These are phyloP conservation scores for Penicillium vulpinum DNA, from an alignment of 2,329 filamentous ascomycete genomes.

Conservation along the genomic window DNA sequence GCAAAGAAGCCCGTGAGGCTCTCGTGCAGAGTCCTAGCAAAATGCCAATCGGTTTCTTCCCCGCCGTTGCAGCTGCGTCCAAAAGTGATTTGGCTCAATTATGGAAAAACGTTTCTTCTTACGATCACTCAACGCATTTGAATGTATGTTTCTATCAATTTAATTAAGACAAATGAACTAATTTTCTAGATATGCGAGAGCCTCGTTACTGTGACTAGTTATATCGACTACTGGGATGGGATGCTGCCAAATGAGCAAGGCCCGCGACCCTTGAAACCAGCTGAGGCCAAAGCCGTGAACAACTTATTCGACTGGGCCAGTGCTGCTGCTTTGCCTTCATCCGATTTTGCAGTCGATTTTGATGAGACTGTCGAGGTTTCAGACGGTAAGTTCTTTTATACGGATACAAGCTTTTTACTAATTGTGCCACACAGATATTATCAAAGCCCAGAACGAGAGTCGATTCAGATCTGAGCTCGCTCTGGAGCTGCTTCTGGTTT, in stretches of 20 bases:
- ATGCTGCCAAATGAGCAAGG: slow-evolving; percentile 16
- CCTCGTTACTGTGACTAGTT: slow-evolving; percentile 30
- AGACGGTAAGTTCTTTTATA: slow-evolving; percentile 5
- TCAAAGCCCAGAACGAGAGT: slow-evolving; percentile 24
- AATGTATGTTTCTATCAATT: slow-evolving; percentile 21
- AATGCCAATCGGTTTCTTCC: slow-evolving; percentile 9
- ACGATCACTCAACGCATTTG: slow-evolving; percentile 19
- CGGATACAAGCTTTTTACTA: not conserved
- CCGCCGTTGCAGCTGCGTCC: slow-evolving; percentile 2
- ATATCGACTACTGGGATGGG: slow-evolving; percentile 21
- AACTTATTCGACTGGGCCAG: slow-evolving; percentile 37
- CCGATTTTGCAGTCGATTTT: slow-evolving; percentile 32
- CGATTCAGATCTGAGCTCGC: slow-evolving; percentile 32
- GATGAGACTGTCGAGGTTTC: slow-evolving; percentile 27
- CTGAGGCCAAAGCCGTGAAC: slow-evolving; percentile 27
- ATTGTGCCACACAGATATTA: slow-evolving; percentile 16
- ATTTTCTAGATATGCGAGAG: slow-evolving; percentile 32
- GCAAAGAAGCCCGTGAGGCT: slow-evolving; percentile 27
- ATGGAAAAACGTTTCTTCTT: slow-evolving; percentile 33
- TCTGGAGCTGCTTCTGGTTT: slow-evolving; percentile 24
- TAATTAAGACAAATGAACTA: not conserved
- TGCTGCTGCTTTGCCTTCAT: slow-evolving; percentile 31
- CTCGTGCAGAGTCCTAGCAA: slow-evolving; percentile 18
- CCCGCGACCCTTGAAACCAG: slow-evolving; percentile 15
- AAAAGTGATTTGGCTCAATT: slow-evolving; percentile 24